These are phyloP conservation scores for Wickerhamiella vanderwaltii DNA, from an alignment of 805 yeast genomes.

Conservation along the genomic window DNA sequence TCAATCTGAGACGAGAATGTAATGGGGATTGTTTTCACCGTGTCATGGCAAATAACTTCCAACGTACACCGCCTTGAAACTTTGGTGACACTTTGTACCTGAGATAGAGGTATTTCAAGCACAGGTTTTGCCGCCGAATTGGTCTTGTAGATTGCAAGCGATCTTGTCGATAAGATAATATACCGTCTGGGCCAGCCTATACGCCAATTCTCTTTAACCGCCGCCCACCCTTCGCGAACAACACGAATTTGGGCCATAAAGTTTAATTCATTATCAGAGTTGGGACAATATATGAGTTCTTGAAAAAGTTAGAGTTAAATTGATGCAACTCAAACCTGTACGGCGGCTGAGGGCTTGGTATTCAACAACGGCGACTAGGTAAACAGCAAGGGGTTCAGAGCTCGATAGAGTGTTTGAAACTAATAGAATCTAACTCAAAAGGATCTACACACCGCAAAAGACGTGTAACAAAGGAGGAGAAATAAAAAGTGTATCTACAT, in stretches of 20 bases:
- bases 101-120: background rate
- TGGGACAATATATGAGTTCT: too few species aligned
- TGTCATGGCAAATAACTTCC: background rate
- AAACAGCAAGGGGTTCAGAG: too few species aligned
- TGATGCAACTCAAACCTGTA: background rate
- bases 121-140: background rate
- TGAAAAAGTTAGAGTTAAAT: background rate
- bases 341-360: too few species aligned
- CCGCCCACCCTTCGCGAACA: slow-evolving; percentile 5
- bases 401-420: too few species aligned
- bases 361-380: too few species aligned
- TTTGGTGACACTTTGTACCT: background rate
- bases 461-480: too few species aligned
- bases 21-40: background rate
- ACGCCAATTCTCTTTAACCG: slow-evolving; percentile 1
- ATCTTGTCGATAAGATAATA: background rate
- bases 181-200: slow-evolving; percentile 2
- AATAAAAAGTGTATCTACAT: too few species aligned
- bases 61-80: slow-evolving; percentile 5
- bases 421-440: too few species aligned
- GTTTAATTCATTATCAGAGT: background rate
- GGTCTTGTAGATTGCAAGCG: slow-evolving; percentile 4
- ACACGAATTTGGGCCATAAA: background rate
- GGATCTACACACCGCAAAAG: too few species aligned
- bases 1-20: background rate